A percentile compares a stretch with the other conserved stretches of the same genome.
phyloP scores from a whole-genome alignment of 352 stramenopile species.

The Globisporangium nagaii region DNA sequence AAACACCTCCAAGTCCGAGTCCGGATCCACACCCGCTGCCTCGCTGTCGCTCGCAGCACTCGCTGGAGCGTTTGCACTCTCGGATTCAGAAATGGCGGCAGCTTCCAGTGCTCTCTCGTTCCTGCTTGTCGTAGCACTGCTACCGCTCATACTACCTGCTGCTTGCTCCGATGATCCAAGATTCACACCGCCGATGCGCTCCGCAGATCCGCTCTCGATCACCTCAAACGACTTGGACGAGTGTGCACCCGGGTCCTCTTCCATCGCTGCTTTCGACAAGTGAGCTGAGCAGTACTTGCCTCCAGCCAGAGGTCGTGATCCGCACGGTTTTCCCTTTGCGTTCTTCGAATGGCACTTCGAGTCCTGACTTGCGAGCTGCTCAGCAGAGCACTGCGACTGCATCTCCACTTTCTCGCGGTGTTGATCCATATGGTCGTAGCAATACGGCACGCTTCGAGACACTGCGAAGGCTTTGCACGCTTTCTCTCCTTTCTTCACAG shows the following conservation, averaged over 20 bases:
- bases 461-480: conserved; percentile 30
- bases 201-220: not conserved
- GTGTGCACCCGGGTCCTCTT: not conserved
- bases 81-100: not conserved
- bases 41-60: not conserved
- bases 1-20: conserved; percentile 13
- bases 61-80: not conserved
- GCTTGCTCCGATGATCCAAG: no score
- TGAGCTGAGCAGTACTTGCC: conserved; percentile 39
- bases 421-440: conserved; percentile 18
- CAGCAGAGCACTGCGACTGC: no score
- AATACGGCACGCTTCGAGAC: conserved; percentile 26
- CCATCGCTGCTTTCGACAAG: not conserved
- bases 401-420: not conserved
- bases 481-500: conserved; percentile 21
- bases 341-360: conserved; percentile 28
- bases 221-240: not conserved
- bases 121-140: not conserved
- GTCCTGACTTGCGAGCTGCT: not conserved
- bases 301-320: conserved; percentile 17
- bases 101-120: not conserved
- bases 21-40: not conserved
- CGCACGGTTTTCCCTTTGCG: conserved; percentile 44
- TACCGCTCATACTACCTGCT: no score
- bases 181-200: no score